phyloP scores from a whole-genome alignment of 352 stramenopile genomes.

The Phytophthora pinifolia region DNA sequence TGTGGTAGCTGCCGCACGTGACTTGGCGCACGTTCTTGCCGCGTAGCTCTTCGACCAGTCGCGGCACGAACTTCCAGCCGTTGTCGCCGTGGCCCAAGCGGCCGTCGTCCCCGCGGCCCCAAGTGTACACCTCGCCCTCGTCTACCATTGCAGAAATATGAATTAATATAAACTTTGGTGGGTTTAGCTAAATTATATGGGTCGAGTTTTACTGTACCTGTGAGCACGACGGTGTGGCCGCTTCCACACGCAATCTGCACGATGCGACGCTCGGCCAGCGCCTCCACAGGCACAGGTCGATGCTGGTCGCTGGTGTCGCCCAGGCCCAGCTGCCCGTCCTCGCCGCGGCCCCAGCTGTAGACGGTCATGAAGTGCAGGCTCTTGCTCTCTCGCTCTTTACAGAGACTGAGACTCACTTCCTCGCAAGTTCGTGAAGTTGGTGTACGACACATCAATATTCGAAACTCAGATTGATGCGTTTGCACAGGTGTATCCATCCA shows the following conservation, averaged over 20 bases:
- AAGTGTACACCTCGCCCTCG: slow-evolving; percentile 89
- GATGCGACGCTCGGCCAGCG: slow-evolving; percentile 78
- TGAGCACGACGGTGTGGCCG: slow-evolving; percentile 89
- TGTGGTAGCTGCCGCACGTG: slow-evolving; percentile 96
- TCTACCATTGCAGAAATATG: slow-evolving; percentile 25
- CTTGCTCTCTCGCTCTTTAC: not conserved
- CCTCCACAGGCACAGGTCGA: slow-evolving; percentile 78
- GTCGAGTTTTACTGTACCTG: slow-evolving; percentile 26
- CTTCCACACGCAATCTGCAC: slow-evolving; percentile 89
- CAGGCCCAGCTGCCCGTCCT: slow-evolving; percentile 85
- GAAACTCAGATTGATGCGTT: too few relatives aligned
- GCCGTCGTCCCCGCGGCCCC: slow-evolving; percentile 87
- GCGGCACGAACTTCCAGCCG: slow-evolving; percentile 97
- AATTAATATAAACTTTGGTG: not conserved
- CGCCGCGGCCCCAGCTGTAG: slow-evolving; percentile 88
- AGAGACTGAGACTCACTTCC: slow-evolving; percentile 17
- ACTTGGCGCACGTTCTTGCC: slow-evolving; percentile 92
- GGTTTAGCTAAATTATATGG: slow-evolving; percentile 4
- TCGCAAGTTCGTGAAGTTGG: not conserved
- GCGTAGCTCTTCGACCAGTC: slow-evolving; percentile 89
- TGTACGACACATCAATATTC: too few relatives aligned
- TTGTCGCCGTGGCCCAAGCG: slow-evolving; percentile 93
- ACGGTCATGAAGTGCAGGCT: slow-evolving; percentile 41
- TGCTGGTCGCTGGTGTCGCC: slow-evolving; percentile 90
- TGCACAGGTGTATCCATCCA: not conserved